Evolutionary conservation across 1,139 yeast genomes (phyloP).

Genomic region (Casaregolazyma lundiana): DNA sequence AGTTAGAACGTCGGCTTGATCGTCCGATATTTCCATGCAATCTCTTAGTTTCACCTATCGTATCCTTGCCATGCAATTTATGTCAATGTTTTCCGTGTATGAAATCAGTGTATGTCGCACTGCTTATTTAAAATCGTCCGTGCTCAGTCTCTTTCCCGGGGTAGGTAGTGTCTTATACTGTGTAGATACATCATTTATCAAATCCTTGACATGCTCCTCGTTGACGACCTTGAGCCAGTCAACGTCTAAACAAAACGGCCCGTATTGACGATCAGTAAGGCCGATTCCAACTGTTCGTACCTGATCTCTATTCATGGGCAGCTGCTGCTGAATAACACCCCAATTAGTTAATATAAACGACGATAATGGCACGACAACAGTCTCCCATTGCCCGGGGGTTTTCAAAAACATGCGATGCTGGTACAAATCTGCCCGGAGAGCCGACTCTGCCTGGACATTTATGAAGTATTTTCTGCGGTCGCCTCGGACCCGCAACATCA

Average conservation of each 20-base stretch:
- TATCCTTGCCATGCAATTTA: background rate
- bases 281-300: slow-evolving; percentile 78
- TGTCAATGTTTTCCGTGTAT: background rate
- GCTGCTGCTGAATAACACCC: slow-evolving; percentile 72
- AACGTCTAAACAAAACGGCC: slow-evolving; percentile 65
- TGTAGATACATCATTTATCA: slow-evolving; percentile 7
- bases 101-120: background rate
- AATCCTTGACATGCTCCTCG: slow-evolving; percentile 9
- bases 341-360: slow-evolving; percentile 81
- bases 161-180: slow-evolving; percentile 7
- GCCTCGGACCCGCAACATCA: slow-evolving; percentile 69
- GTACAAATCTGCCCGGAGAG: slow-evolving; percentile 71
- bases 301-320: slow-evolving; percentile 58
- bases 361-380: slow-evolving; percentile 68
- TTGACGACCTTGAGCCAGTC: slow-evolving; percentile 62
- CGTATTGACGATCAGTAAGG: slow-evolving; percentile 71
- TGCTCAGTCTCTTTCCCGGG: slow-evolving; percentile 11
- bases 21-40: background rate
- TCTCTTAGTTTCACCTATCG: too few relatives aligned
- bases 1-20: too few relatives aligned
- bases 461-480: slow-evolving; percentile 72
- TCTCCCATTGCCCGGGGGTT: slow-evolving; percentile 79
- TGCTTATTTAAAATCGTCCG: slow-evolving; percentile 11
- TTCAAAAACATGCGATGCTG: slow-evolving; percentile 76
- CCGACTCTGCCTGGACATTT: slow-evolving; percentile 76